Evolutionary conservation across 768 basidiomycete genomes (phyloP).

Genomic region (Macrolepiota albuminosa): DNA sequence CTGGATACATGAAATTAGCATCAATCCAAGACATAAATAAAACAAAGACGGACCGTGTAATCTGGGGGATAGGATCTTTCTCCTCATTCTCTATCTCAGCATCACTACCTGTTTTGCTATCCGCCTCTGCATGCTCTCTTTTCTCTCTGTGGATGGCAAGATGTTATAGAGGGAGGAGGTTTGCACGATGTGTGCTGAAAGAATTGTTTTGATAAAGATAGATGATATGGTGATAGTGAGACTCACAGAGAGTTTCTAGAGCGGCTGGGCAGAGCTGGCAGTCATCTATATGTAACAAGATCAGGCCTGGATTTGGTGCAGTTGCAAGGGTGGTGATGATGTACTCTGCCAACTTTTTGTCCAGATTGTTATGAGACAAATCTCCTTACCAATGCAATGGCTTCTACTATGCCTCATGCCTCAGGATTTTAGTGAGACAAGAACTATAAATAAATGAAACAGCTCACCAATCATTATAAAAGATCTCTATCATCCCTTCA

Average conservation of each 20-base stretch:
- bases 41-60: constrained; percentile 53
- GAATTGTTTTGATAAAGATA: constrained; percentile 4
- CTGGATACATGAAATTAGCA: constrained; percentile 27
- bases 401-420: too few relatives aligned
- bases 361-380: constrained; percentile 79
- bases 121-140: constrained; percentile 72
- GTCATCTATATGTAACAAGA: constrained; percentile 85
- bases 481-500: too few relatives aligned
- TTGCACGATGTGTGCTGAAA: constrained; percentile 74
- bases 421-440: too few relatives aligned
- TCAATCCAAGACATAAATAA: neutral
- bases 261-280: constrained; percentile 70
- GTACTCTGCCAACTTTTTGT: constrained; percentile 81
- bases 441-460: too few relatives aligned
- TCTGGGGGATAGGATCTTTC: constrained; percentile 89
- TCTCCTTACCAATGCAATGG: too few relatives aligned
- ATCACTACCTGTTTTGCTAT: constrained; percentile 38
- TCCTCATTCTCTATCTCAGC: constrained; percentile 71
- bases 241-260: constrained; percentile 78
- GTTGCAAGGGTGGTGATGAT: constrained; percentile 64
- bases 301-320: constrained; percentile 50
- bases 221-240: neutral
- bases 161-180: constrained; percentile 83
- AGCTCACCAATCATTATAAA: too few relatives aligned
- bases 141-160: constrained; percentile 82